Conservation (phyloP, 768 basidiomycete species). For the Suillus plorans region DNA sequence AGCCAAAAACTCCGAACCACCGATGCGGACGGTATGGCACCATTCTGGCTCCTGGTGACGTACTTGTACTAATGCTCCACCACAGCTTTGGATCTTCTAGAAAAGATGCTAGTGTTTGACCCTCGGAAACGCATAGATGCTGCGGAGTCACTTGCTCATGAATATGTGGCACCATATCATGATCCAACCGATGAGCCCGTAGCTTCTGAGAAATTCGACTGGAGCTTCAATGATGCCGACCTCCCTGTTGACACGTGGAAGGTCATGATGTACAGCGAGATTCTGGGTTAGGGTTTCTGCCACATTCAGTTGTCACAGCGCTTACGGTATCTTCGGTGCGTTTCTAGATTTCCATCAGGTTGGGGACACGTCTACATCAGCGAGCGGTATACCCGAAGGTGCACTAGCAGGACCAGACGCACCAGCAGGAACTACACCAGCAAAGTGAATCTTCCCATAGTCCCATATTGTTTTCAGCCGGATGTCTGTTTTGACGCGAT, state of each 20-base stretch:
- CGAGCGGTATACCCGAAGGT: conserved; percentile 49
- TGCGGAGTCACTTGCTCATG: conserved; percentile 83
- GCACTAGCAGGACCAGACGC: conserved; percentile 67
- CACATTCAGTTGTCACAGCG: background rate
- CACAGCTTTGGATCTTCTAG: conserved; percentile 88
- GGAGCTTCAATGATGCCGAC: conserved; percentile 99
- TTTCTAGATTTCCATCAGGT: conserved; percentile 78
- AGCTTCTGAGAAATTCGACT: conserved; percentile 93
- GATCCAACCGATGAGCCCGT: conserved; percentile 98
- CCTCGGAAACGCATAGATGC: conserved; percentile 97
- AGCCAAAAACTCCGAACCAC: conserved; percentile 86
- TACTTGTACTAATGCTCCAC: background rate
- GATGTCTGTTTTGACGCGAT: background rate
- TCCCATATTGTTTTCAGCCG: background rate
- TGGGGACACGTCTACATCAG: conserved; percentile 46
- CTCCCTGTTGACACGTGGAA: conserved; percentile 99
- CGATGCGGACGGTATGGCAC: conserved; percentile 74
- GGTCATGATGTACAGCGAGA: conserved; percentile 99
- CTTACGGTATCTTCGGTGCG: conserved; percentile 1
- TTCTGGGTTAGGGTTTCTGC: conserved; percentile 64
- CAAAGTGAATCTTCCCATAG: conserved; percentile 8
- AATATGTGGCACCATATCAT: conserved; percentile 96
- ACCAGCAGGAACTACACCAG: conserved; percentile 13
- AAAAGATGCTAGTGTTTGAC: conserved; percentile 99
- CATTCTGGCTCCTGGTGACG: background rate